Conservation (phyloP, 306 rosid species). For the Albizia julibrissin region DNA sequence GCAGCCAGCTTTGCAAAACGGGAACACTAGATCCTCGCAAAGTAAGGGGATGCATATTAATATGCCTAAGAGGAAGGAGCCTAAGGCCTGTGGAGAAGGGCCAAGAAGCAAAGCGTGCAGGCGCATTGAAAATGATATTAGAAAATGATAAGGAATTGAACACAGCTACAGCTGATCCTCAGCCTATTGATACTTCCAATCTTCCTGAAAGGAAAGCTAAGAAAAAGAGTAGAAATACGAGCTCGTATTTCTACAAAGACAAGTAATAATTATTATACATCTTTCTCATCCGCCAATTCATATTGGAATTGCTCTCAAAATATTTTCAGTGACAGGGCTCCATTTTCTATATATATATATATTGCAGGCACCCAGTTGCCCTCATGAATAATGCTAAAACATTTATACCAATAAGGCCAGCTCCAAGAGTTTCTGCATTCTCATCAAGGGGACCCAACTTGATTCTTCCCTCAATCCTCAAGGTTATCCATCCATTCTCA, state of each 20-base stretch:
- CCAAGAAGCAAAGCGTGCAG: too few species aligned
- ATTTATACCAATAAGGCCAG: neutral
- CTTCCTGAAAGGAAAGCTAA: neutral
- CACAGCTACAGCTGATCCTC: too few species aligned
- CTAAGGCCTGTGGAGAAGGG: too few species aligned
- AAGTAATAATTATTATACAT: neutral
- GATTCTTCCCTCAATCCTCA: neutral
- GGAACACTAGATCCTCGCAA: too few species aligned
- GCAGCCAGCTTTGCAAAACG: conserved; percentile 20
- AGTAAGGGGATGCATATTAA: too few species aligned
- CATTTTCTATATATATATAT: neutral
- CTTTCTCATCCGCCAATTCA: neutral
- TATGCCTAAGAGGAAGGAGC: too few species aligned
- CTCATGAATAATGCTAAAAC: neutral
- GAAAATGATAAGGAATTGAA: too few species aligned
- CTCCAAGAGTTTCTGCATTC: neutral
- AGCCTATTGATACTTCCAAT: too few species aligned
- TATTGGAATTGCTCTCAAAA: neutral
- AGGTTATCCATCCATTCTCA: neutral
- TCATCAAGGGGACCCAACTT: neutral
- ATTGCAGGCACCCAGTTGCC: neutral
- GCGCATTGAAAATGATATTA: too few species aligned
- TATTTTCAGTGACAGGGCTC: neutral
- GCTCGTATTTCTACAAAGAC: too few species aligned
- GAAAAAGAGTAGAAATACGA: too few species aligned